phyloP scores from a whole-genome alignment of 106 monocot species.

The Gastrodia elata region DNA sequence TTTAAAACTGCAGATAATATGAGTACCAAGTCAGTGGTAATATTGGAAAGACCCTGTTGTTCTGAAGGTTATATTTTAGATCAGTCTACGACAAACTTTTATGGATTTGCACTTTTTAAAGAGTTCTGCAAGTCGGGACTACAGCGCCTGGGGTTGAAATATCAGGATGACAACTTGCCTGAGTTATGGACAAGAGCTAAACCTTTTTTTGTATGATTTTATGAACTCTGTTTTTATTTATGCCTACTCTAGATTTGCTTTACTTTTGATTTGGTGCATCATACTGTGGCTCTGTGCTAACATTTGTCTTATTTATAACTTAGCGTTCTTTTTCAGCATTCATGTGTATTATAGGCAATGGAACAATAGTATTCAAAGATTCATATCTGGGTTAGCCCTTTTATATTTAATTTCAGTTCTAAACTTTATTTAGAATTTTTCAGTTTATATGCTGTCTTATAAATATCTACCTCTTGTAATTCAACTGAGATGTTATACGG shows the following conservation, averaged over 20 bases:
- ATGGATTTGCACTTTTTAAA: conserved; percentile 42
- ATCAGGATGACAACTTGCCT: conserved; percentile 27
- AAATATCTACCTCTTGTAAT: not conserved
- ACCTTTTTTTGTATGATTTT: conserved; percentile 44
- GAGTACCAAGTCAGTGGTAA: not conserved
- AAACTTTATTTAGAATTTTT: not conserved
- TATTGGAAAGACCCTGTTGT: not conserved
- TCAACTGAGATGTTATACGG: not conserved
- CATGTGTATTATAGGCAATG: not conserved
- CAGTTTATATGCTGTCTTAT: not conserved
- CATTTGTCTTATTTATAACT: not conserved
- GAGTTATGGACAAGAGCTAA: conserved; percentile 49
- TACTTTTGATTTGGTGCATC: not conserved
- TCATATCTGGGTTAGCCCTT: not conserved
- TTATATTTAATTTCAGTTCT: not conserved
- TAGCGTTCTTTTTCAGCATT: not conserved
- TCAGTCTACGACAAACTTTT: conserved; percentile 2
- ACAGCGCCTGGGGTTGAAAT: conserved; percentile 38
- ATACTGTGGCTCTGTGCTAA: not conserved
- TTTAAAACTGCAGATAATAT: conserved; percentile 8
- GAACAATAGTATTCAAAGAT: not conserved
- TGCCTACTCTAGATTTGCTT: not conserved
- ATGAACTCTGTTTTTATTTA: not conserved
- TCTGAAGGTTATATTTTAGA: conserved; percentile 8
- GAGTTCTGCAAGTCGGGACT: conserved; percentile 48